Percentiles rank a stretch among this genome's conserved stretches.
These are phyloP conservation scores for Xylaria sp. DNA, from an alignment of 2,329 filamentous ascomycete species.

Conservation along the genomic window DNA sequence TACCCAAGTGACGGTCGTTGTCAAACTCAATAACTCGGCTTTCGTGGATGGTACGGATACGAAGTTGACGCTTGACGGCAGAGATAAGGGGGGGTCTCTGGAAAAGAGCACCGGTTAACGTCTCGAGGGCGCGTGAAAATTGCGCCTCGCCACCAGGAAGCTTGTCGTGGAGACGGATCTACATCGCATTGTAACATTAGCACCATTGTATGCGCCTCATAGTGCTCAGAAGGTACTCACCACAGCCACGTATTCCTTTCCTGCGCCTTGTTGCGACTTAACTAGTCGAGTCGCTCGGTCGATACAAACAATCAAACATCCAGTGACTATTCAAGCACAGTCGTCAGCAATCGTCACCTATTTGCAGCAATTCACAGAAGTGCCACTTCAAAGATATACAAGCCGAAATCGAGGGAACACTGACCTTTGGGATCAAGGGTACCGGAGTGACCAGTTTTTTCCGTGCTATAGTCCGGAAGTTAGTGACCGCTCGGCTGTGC, in stretches of 20 bases:
- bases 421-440: constrained; percentile 74
- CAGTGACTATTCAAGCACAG: constrained; percentile 72
- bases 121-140: constrained; percentile 93
- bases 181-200: constrained; percentile 14
- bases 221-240: constrained; percentile 23
- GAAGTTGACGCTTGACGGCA: constrained; percentile 97
- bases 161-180: constrained; percentile 91
- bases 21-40: constrained; percentile 98
- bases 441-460: constrained; percentile 98
- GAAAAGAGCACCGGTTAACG: constrained; percentile 95
- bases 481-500: constrained; percentile 13
- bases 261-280: constrained; percentile 98
- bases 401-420: neutral
- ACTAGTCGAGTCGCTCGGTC: constrained; percentile 97
- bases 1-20: constrained; percentile 95
- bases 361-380: neutral
- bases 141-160: constrained; percentile 92
- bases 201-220: neutral
- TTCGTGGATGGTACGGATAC: constrained; percentile 98
- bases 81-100: constrained; percentile 97
- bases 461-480: constrained; percentile 66
- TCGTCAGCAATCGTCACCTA: constrained; percentile 52
- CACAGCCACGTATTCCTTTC: constrained; percentile 98
- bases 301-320: constrained; percentile 83
- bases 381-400: neutral